Evolutionary conservation across 345 rosid species (phyloP), one percentile per base, ranked within the genome.

Genomic region (Pistacia atlantica): DNA sequence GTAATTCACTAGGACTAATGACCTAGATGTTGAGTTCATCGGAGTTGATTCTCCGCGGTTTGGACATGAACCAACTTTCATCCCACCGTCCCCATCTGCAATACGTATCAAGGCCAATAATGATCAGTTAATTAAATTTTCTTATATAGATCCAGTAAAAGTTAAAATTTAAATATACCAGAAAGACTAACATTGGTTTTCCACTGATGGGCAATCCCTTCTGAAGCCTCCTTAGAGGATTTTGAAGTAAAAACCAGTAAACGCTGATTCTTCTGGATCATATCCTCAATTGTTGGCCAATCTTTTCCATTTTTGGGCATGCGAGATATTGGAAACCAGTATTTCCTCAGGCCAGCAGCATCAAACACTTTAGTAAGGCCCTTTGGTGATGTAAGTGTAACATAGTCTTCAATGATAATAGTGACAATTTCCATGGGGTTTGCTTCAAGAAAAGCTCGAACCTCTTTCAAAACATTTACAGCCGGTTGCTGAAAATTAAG

Each of bases 401-500:
- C 96, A 59, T 95, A 95, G 79, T 95, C 99, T 82, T 91, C 98
- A 11, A 95, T 82, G 75, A 93, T 88, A 77, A 91, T 85, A 31
- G 97, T 90, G 70, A 93, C 82, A 13, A 95, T 88, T 80, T 87
- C 98, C 1, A 84, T 80, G 10, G 88, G 91, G 73, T 93, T 90
- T 38, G 80, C 87, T 25, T 86, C 83, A 61, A 95, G 84, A 84
- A 87, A 92, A 49, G 80, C 75, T 70, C 78, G 81, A 73, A 95
- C 72, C 87, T 91, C 93, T 84, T 82, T 90, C 46, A 93, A 73
- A 80, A 88, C 87, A 60, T 86, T 85, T 62, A 92, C 80, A 28
- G 97, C 98, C 12, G 97, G 94, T 87, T 86, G 88, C 96, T 90
- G 78, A 46, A 64, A 10, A 61, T 67, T 9, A 62, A 78, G 37